A percentile compares a stretch with the other conserved stretches of the same genome.
Evolutionary conservation across 2,329 filamentous ascomycete genomes (phyloP).

Genomic region (Talaromyces sp.): DNA sequence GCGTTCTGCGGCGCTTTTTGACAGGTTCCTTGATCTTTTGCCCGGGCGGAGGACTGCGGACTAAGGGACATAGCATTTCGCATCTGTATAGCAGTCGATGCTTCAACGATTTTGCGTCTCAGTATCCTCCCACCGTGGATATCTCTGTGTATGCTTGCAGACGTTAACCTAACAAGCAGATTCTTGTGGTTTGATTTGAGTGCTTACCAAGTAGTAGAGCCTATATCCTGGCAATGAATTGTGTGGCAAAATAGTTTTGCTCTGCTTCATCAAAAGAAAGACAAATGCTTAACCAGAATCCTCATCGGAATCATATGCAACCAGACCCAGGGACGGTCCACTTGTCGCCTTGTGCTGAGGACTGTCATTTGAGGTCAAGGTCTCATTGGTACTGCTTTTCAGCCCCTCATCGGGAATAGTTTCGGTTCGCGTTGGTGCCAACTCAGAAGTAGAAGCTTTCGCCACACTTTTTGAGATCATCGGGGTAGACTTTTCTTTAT

Average conservation of each 20-base stretch:
- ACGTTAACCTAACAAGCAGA: neutral
- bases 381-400: neutral
- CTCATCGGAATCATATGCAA: constrained; percentile 38
- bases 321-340: constrained; percentile 29
- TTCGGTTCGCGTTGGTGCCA: neutral
- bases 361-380: neutral
- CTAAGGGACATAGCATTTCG: constrained; percentile 54
- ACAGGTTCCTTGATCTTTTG: constrained; percentile 68
- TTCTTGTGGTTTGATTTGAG: neutral
- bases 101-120: constrained; percentile 59
- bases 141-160: neutral
- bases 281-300: constrained; percentile 23
- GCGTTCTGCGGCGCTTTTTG: constrained; percentile 64
- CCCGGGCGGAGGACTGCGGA: constrained; percentile 68
- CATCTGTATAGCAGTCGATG: constrained; percentile 67
- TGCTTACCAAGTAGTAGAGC: neutral
- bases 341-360: constrained; percentile 19
- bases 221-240: neutral
- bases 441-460: neutral
- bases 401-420: neutral
- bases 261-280: neutral
- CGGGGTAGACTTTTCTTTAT: constrained; percentile 11
- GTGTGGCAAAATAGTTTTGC: neutral
- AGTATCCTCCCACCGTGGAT: no score
- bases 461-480: neutral